phyloP scores from a whole-genome alignment of 495 filamentous ascomycete genomes.

The Rostrohypoxylon terebratum region DNA sequence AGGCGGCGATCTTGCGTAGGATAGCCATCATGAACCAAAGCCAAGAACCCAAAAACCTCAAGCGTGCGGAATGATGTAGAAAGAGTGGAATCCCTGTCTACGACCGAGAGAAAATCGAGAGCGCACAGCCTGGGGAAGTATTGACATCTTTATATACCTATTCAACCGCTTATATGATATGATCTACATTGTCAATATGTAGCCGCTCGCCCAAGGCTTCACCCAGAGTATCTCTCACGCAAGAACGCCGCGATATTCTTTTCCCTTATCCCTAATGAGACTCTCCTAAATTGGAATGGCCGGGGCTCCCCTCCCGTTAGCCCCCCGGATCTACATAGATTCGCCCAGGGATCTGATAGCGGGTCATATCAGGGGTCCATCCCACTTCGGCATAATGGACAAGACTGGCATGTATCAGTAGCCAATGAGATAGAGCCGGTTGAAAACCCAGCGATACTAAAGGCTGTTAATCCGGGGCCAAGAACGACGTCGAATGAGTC shows the following conservation, averaged over 20 bases:
- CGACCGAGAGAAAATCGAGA: background rate
- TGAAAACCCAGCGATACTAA: constrained; percentile 41
- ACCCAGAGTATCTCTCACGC: constrained; percentile 14
- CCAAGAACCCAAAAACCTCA: background rate
- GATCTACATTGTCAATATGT: constrained; percentile 27
- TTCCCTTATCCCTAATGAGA: constrained; percentile 36
- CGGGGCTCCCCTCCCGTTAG: constrained; percentile 23
- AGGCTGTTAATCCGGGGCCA: constrained; percentile 26
- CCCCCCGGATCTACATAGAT: constrained; percentile 37
- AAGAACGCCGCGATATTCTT: constrained; percentile 21
- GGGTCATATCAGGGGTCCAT: constrained; percentile 28
- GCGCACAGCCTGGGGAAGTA: background rate
- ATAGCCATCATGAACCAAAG: constrained; percentile 40
- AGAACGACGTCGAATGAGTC: constrained; percentile 27
- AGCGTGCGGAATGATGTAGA: constrained; percentile 13
- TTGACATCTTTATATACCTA: constrained; percentile 34
- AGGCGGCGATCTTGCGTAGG: constrained; percentile 43
- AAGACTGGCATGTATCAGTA: constrained; percentile 34
- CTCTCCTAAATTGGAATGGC: constrained; percentile 42
- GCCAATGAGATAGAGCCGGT: constrained; percentile 39
- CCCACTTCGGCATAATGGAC: constrained; percentile 36
- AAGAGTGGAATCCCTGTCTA: constrained; percentile 24
- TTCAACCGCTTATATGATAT: constrained; percentile 16
- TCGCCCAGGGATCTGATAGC: constrained; percentile 36
- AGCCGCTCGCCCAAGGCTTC: constrained; percentile 5